Percentiles rank a stretch among this genome's conserved stretches.
Evolutionary conservation across 179 eudicot genomes (phyloP).

Genomic region (Heliamphora pulchella): DNA sequence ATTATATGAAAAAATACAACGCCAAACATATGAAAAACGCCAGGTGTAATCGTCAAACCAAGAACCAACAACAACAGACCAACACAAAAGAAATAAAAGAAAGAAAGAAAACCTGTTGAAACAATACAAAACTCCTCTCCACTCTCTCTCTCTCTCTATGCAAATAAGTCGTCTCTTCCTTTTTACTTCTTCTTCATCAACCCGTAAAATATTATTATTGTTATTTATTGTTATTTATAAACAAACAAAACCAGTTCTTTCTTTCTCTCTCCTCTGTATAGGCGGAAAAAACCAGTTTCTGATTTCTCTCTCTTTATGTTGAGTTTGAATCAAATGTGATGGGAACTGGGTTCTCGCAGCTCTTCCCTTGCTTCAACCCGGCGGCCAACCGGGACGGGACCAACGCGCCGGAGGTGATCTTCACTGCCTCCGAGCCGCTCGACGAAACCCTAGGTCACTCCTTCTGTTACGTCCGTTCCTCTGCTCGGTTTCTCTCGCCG

Average conservation of each 20-base stretch:
- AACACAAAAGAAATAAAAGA: background rate
- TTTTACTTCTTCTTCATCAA: conserved; percentile 2
- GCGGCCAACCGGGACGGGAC: conserved; percentile 24
- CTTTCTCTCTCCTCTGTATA: conserved; percentile 6
- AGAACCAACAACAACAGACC: conserved; percentile 22
- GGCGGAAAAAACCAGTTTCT: background rate
- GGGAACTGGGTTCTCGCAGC: conserved; percentile 77
- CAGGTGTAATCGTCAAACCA: conserved; percentile 21
- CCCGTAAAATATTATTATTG: conserved; percentile 11
- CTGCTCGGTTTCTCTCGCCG: conserved; percentile 70
- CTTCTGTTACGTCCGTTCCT: conserved; percentile 84
- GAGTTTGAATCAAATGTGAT: conserved; percentile 60
- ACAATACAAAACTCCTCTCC: background rate
- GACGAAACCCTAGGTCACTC: conserved; percentile 98
- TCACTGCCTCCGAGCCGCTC: conserved; percentile 36
- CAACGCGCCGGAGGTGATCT: conserved; percentile 30
- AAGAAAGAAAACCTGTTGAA: background rate
- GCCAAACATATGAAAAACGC: background rate
- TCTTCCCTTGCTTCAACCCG: conserved; percentile 69
- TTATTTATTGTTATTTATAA: conserved; percentile 5
- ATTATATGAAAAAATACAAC: background rate
- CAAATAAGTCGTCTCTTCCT: background rate
- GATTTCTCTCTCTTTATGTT: conserved; percentile 8
- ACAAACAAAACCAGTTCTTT: conserved; percentile 11
- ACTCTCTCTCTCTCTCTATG: conserved; percentile 8